phyloP scores from a whole-genome alignment of 768 basidiomycete species.

The Rhizopogon sp. region DNA sequence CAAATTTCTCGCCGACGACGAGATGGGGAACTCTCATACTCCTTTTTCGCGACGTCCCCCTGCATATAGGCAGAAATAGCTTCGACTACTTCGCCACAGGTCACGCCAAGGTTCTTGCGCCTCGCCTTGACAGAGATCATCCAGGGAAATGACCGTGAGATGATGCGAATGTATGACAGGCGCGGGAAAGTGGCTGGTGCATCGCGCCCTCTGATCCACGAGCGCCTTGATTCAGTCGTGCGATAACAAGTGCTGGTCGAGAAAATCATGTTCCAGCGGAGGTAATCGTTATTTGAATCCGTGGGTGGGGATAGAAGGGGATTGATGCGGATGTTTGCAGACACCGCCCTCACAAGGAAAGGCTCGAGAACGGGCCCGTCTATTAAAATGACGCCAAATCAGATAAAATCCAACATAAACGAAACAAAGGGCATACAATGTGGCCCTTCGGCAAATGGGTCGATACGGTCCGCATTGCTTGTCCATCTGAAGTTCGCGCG shows the following conservation, averaged over 20 bases:
- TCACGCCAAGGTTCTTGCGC: slow-evolving; percentile 47
- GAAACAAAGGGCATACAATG: slow-evolving; percentile 31
- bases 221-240: slow-evolving; percentile 54
- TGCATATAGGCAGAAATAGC: slow-evolving; percentile 46
- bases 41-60: slow-evolving; percentile 42
- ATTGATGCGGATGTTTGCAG: slow-evolving; percentile 47
- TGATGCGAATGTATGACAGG: slow-evolving; percentile 42
- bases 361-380: slow-evolving; percentile 72
- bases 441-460: slow-evolving; percentile 34
- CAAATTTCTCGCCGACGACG: slow-evolving; percentile 38
- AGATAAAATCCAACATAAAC: slow-evolving; percentile 1
- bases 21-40: slow-evolving; percentile 40
- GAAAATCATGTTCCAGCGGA: slow-evolving; percentile 77
- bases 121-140: slow-evolving; percentile 43
- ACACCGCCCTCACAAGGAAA: slow-evolving; percentile 46
- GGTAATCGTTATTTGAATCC: slow-evolving; percentile 38
- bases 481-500: slow-evolving; percentile 25
- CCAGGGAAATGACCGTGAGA: slow-evolving; percentile 55
- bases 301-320: slow-evolving; percentile 52
- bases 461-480: slow-evolving; percentile 26
- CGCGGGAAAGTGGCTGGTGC: slow-evolving; percentile 67
- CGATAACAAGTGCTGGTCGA: slow-evolving; percentile 54
- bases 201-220: slow-evolving; percentile 63
- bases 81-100: slow-evolving; percentile 64
- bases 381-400: slow-evolving; percentile 20